Conservation (phyloP, 2,329 filamentous ascomycete species). For the Pseudogymnoascus sp. region DNA sequence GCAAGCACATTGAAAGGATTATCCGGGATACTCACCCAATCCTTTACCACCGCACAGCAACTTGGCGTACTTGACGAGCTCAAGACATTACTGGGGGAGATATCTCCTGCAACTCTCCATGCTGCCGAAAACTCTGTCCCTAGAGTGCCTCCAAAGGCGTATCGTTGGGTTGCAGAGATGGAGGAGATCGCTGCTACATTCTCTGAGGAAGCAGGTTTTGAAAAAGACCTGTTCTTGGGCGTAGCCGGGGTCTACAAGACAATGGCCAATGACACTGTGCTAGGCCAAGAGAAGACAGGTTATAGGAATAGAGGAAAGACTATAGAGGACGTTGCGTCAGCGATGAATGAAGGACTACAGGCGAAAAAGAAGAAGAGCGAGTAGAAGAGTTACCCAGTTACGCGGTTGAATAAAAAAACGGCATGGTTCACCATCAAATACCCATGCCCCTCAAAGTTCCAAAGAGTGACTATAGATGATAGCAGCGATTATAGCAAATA, state of each 20-base stretch:
- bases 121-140: slow-evolving; percentile 43
- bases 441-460: too few species aligned
- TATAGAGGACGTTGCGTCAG: slow-evolving; percentile 47
- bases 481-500: too few species aligned
- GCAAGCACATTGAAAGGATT: slow-evolving; percentile 55
- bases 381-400: background rate
- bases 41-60: slow-evolving; percentile 58
- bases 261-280: slow-evolving; percentile 52
- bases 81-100: slow-evolving; percentile 42
- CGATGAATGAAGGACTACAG: slow-evolving; percentile 38
- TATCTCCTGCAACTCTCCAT: slow-evolving; percentile 39
- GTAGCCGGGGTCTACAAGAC: slow-evolving; percentile 53
- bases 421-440: too few species aligned
- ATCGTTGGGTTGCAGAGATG: slow-evolving; percentile 73
- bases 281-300: slow-evolving; percentile 51
- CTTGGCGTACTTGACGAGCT: slow-evolving; percentile 56
- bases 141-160: slow-evolving; percentile 64
- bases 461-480: too few species aligned
- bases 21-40: slow-evolving; percentile 60
- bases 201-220: slow-evolving; percentile 54
- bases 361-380: slow-evolving; percentile 35
- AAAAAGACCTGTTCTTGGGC: slow-evolving; percentile 44
- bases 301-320: slow-evolving; percentile 47
- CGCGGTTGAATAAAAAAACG: too few species aligned
- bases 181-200: slow-evolving; percentile 63